Conservation (phyloP, 805 yeast species). For the Candida germanica region DNA sequence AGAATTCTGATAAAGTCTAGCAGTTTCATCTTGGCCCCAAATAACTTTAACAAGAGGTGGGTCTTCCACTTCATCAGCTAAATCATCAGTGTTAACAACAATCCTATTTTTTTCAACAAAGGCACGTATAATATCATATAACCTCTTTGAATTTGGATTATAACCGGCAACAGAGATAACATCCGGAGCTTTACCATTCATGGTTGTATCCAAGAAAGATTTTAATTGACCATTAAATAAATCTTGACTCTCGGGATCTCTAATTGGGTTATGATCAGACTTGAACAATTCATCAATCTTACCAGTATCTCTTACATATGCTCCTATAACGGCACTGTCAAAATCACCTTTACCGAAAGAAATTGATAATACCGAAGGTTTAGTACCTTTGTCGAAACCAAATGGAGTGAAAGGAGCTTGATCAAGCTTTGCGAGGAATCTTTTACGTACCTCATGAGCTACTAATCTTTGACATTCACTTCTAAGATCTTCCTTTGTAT, state of each 20-base stretch:
- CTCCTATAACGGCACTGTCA: slow-evolving; percentile 84
- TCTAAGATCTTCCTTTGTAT: slow-evolving; percentile 79
- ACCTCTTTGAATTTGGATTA: slow-evolving; percentile 64
- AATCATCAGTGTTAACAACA: slow-evolving; percentile 48
- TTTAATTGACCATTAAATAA: slow-evolving; percentile 60
- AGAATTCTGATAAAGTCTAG: slow-evolving; percentile 81
- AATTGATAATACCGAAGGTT: slow-evolving; percentile 78
- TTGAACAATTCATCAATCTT: slow-evolving; percentile 73
- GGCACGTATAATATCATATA: slow-evolving; percentile 53
- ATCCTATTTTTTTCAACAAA: slow-evolving; percentile 57
- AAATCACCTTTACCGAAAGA: slow-evolving; percentile 84
- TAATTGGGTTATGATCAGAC: slow-evolving; percentile 67
- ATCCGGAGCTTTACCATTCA: slow-evolving; percentile 62
- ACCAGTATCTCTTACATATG: slow-evolving; percentile 75
- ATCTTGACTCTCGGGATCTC: slow-evolving; percentile 42
- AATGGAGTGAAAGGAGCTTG: slow-evolving; percentile 92
- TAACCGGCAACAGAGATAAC: slow-evolving; percentile 89
- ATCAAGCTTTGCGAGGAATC: slow-evolving; percentile 69
- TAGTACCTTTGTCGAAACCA: slow-evolving; percentile 73
- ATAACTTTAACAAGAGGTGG: slow-evolving; percentile 64
- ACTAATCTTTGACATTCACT: slow-evolving; percentile 71
- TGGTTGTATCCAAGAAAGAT: slow-evolving; percentile 59
- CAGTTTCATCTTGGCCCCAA: slow-evolving; percentile 92
- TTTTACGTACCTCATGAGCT: slow-evolving; percentile 64
- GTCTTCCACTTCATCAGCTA: slow-evolving; percentile 25